Base-by-base conservation (phyloP, 2,329 filamentous ascomycete genomes). In the Fusarium sp. region DNA sequence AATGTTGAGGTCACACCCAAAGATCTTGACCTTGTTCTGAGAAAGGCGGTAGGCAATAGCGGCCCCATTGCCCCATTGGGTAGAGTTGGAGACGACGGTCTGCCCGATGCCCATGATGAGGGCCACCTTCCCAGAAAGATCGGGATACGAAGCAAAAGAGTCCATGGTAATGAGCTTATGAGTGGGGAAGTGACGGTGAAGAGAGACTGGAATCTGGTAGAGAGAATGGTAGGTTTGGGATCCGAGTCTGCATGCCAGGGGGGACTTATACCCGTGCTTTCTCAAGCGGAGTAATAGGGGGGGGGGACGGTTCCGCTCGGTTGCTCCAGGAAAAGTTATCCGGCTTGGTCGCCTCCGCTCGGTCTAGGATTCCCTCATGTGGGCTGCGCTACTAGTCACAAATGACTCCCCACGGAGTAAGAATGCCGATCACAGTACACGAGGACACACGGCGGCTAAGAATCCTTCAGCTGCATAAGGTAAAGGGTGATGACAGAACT, bases 41-140 rank as follows among this genome's bases (percentile, higher is more conserved):
- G 40, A 42, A 10, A 62, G 29, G 23, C 54, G 8, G 25, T 40
- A 34, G 6, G 59, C 50, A 13, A 40, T 57, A 16, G 59, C 59
- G 29, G 59, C 59, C 2, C 59, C 59, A 23, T 62, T 62, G 5
- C 59, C 59, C 59, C 59, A 62, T 49, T 33, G 27, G 4, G 40
- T 33, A 2, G 27, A 33, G 13, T 18, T 25, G 46, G 27, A 27
- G 13, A 27, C 34, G 23, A 7, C 25, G 7, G 46, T 55, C n/a
- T 44, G 50, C 4, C 46, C 36, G 6, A 54, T 55, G 33, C 50
- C 42, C 42, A 46, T 25, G 20, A 46, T 25, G 20, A 46, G 42
- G 42, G 42, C 42, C 6, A 46, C 23, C 42, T 46, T 46, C 4
- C 42, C 42, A 2, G 42, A 46, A 14, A 46, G 23, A n/a, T 46